Percentiles rank a stretch among this genome's conserved stretches.
Evolutionary conservation across 176 grass and related monocot genomes (phyloP).

Genomic region (Tillandsia leiboldiana): DNA sequence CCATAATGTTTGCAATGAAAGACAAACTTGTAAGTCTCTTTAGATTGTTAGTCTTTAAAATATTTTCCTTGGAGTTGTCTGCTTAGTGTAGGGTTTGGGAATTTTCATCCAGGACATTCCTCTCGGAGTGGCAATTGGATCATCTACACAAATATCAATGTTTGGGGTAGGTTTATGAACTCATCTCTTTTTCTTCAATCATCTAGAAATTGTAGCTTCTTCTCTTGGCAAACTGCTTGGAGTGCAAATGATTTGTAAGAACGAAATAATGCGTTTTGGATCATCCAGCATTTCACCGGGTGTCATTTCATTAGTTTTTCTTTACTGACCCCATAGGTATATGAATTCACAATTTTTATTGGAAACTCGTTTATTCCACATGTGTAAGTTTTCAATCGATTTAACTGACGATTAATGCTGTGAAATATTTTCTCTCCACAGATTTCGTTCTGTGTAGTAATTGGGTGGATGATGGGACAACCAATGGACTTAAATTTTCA

Average conservation of each 20-base stretch:
- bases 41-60: slow-evolving; percentile 22
- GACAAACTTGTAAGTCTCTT: slow-evolving; percentile 59
- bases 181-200: not conserved
- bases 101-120: slow-evolving; percentile 46
- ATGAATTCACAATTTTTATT: too few species aligned
- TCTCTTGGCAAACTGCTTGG: not conserved
- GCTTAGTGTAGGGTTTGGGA: not conserved
- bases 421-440: slow-evolving; percentile 13
- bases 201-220: not conserved
- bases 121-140: slow-evolving; percentile 67
- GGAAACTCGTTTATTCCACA: not conserved
- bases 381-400: not conserved
- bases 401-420: slow-evolving; percentile 7
- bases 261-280: not conserved
- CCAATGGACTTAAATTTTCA: slow-evolving; percentile 83
- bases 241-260: not conserved
- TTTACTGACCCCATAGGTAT: not conserved
- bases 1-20: slow-evolving; percentile 71
- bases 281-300: not conserved
- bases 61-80: slow-evolving; percentile 48
- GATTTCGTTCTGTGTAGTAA: slow-evolving; percentile 71
- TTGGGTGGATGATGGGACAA: slow-evolving; percentile 63
- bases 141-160: slow-evolving; percentile 82
- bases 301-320: not conserved
- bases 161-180: slow-evolving; percentile 45